Conservation (phyloP, 352 stramenopile genomes). For the Aphanomyces astaci region DNA sequence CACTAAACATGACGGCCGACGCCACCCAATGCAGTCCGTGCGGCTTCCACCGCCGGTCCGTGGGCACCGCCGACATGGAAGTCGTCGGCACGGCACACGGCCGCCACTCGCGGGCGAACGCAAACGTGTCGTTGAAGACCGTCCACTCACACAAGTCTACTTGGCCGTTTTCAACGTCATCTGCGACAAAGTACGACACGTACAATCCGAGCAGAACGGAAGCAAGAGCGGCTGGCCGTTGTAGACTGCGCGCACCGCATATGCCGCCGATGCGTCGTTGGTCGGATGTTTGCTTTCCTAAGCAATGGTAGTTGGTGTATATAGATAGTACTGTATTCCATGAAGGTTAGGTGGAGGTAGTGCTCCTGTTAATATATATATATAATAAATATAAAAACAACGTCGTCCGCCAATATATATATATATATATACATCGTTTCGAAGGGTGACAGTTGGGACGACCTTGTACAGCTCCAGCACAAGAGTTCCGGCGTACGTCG, state of each 20-base stretch:
- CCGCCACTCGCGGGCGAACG: background rate
- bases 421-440: too few species aligned
- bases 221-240: conserved; percentile 60
- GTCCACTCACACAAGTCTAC: conserved; percentile 13
- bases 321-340: too few species aligned
- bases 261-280: conserved; percentile 23
- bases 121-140: conserved; percentile 10
- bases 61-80: background rate
- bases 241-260: conserved; percentile 62
- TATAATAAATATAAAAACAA: too few species aligned
- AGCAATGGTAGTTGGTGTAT: too few species aligned
- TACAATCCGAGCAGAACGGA: conserved; percentile 68
- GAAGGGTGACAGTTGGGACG: too few species aligned
- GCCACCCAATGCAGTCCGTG: background rate
- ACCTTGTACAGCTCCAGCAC: conserved; percentile 76
- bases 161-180: background rate
- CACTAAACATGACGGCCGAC: background rate
- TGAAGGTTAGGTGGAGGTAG: too few species aligned
- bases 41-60: background rate
- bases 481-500: conserved; percentile 71
- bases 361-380: too few species aligned
- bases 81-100: conserved; percentile 4
- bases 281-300: conserved; percentile 5
- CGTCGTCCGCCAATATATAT: too few species aligned
- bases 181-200: conserved; percentile 9